phyloP scores from a whole-genome alignment of 2,329 filamentous ascomycete species.

The Monosporascus sp. region DNA sequence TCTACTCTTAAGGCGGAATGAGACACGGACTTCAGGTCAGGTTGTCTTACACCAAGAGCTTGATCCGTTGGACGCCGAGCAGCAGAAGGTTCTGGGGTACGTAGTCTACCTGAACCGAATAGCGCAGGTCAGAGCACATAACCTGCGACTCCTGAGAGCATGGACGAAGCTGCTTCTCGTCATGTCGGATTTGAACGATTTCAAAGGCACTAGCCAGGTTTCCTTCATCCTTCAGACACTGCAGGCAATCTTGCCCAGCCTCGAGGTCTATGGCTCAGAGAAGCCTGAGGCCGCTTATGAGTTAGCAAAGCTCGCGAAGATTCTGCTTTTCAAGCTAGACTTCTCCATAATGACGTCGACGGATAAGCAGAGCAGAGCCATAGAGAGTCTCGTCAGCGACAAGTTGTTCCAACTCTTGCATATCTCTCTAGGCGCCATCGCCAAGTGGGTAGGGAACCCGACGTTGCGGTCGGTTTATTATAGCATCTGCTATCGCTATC shows the following conservation, averaged over 20 bases:
- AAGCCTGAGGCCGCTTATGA: slow-evolving; percentile 67
- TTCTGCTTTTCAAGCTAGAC: slow-evolving; percentile 68
- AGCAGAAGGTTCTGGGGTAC: slow-evolving; percentile 54
- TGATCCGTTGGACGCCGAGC: slow-evolving; percentile 50
- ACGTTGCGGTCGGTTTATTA: slow-evolving; percentile 81
- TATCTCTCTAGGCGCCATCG: slow-evolving; percentile 73
- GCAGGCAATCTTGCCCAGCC: slow-evolving; percentile 80
- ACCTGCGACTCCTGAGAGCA: slow-evolving; percentile 66
- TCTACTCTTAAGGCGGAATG: slow-evolving; percentile 62
- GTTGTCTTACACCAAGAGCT: slow-evolving; percentile 47
- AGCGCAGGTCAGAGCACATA: slow-evolving; percentile 49
- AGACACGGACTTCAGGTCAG: slow-evolving; percentile 46
- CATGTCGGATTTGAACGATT: slow-evolving; percentile 76
- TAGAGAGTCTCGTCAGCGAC: slow-evolving; percentile 75
- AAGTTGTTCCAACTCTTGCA: slow-evolving; percentile 91
- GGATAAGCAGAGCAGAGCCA: slow-evolving; percentile 40
- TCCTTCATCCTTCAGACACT: slow-evolving; percentile 81
- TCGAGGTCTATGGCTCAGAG: slow-evolving; percentile 70
- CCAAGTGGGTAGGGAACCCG: slow-evolving; percentile 64
- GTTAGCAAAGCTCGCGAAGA: slow-evolving; percentile 69
- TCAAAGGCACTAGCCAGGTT: slow-evolving; percentile 65
- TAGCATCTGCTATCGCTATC: slow-evolving; percentile 82
- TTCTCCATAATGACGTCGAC: slow-evolving; percentile 36
- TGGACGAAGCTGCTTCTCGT: slow-evolving; percentile 85
- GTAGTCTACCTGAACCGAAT: slow-evolving; percentile 60